Evolutionary conservation across 2,329 filamentous ascomycete species (phyloP).

Genomic region (Polytolypa hystricis): DNA sequence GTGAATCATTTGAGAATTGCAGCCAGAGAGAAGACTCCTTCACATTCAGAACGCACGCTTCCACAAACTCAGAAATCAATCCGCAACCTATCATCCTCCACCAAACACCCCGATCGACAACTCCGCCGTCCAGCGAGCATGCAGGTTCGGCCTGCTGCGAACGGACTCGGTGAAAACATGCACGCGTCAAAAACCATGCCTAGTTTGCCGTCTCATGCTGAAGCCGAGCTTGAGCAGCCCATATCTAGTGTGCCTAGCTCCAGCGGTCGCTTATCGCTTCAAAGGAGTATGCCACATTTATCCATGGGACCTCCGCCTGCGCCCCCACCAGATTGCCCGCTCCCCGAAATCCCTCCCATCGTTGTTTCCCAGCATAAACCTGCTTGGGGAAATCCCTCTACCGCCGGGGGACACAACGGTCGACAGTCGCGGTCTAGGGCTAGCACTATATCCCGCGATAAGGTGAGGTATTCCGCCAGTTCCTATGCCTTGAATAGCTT

Average conservation of each 20-base stretch:
- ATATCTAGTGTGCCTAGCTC: no score
- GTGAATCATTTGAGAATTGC: no score
- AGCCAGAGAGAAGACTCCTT: no score
- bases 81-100: background rate
- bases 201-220: no score
- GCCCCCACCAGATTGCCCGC: slow-evolving; percentile 18
- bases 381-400: background rate
- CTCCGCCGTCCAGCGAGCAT: slow-evolving; percentile 3
- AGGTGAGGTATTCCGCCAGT: slow-evolving; percentile 1
- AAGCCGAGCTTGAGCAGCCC: no score
- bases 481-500: slow-evolving; percentile 1
- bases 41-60: background rate
- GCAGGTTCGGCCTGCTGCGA: slow-evolving; percentile 2
- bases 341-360: slow-evolving; percentile 16
- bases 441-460: background rate
- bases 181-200: background rate
- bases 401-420: background rate
- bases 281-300: slow-evolving; percentile 15
- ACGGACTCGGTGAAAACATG: background rate
- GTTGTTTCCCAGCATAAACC: background rate
- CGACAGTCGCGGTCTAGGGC: background rate
- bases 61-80: background rate
- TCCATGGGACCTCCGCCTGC: slow-evolving; percentile 16
- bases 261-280: slow-evolving; percentile 5
- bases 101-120: background rate